phyloP scores from a whole-genome alignment of 495 filamentous ascomycete genomes.

The Aspergillus leporis region DNA sequence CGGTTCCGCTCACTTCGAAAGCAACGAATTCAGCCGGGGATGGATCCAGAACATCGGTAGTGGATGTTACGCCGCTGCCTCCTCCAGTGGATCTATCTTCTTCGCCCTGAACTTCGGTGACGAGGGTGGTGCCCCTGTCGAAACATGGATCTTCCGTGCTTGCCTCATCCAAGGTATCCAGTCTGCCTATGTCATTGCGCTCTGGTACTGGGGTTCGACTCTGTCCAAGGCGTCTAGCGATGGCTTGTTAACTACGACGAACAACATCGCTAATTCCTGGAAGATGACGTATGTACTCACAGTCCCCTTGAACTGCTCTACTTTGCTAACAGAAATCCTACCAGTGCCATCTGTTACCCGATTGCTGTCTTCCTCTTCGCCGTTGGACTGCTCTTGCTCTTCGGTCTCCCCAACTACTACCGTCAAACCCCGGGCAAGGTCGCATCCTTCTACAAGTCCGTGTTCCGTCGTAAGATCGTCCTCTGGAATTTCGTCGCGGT shows the following conservation, averaged over 20 bases:
- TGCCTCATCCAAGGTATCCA: constrained; percentile 52
- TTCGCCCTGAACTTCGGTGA: constrained; percentile 53
- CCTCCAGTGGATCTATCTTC: constrained; percentile 49
- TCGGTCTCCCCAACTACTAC: constrained; percentile 50
- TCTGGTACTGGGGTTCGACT: constrained; percentile 56
- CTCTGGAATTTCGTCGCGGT: constrained; percentile 49
- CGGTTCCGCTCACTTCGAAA: constrained; percentile 61
- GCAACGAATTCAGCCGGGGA: constrained; percentile 40
- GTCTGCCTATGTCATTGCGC: constrained; percentile 47
- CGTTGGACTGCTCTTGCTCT: constrained; percentile 40
- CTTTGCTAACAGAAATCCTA: neutral
- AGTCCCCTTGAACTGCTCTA: neutral
- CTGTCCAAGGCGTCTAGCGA: constrained; percentile 34
- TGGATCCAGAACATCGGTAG: constrained; percentile 52
- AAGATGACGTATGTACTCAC: constrained; percentile 41
- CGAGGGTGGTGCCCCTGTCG: constrained; percentile 48
- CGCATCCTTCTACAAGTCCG: constrained; percentile 53
- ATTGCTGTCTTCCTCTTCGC: constrained; percentile 42
- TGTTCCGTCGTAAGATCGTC: constrained; percentile 49
- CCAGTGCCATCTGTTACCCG: constrained; percentile 41
- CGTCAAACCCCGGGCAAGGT: constrained; percentile 65
- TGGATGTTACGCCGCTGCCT: constrained; percentile 46
- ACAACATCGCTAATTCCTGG: constrained; percentile 42
- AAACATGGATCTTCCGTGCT: constrained; percentile 51
- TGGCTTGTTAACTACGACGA: constrained; percentile 29